Conservation (phyloP, 139 green algal species). For the Volvox reticuliferus region DNA sequence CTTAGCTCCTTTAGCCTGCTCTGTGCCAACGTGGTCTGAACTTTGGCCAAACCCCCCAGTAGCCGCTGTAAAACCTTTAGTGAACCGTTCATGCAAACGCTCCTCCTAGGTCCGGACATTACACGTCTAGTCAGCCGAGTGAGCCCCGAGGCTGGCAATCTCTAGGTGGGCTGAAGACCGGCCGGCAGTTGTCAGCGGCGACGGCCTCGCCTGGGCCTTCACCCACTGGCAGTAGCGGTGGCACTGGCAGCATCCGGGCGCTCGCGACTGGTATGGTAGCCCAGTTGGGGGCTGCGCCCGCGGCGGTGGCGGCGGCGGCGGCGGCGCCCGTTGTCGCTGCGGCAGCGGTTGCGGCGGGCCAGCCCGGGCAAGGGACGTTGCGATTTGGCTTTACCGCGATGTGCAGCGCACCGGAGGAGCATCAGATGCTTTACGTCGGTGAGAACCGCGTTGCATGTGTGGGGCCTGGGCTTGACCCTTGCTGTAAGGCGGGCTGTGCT, state of each 20-base stretch:
- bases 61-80: too few species aligned
- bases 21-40: too few species aligned
- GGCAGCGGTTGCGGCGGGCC: not conserved
- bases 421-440: not conserved
- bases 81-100: too few species aligned
- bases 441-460: too few species aligned
- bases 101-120: slow-evolving; percentile 23
- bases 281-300: not conserved
- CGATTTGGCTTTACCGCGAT: slow-evolving; percentile 18
- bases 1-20: too few species aligned
- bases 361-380: not conserved
- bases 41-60: too few species aligned
- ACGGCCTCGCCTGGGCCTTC: not conserved
- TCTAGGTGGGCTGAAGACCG: slow-evolving; percentile 3
- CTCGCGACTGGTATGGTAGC: not conserved
- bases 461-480: too few species aligned
- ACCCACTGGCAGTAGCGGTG: not conserved
- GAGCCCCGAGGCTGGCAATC: slow-evolving; percentile 5
- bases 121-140: not conserved
- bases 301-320: not conserved
- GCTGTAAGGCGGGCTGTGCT: too few species aligned
- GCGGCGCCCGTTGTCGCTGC: not conserved
- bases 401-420: slow-evolving; percentile 1
- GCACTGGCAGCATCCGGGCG: not conserved
- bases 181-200: slow-evolving; percentile 6